These are phyloP conservation scores for Gymnopus androsaceus DNA, from an alignment of 1,284 basidiomycete species.

Conservation along the genomic window DNA sequence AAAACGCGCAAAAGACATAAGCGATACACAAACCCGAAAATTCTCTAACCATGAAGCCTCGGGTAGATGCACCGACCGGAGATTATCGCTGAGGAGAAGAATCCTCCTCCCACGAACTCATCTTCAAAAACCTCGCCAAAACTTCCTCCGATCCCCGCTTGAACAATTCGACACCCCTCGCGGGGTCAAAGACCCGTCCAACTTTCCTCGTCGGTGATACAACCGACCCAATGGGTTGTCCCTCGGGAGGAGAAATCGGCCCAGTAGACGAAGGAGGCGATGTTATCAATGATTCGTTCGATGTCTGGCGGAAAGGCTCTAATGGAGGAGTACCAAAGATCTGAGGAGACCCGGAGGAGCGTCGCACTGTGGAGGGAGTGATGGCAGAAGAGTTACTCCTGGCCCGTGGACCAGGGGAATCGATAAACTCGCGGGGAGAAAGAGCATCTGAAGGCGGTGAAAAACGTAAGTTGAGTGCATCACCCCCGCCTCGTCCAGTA, in stretches of 20 bases:
- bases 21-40: background rate
- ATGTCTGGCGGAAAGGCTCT: slow-evolving; percentile 33
- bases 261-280: slow-evolving; percentile 55
- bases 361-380: slow-evolving; percentile 5
- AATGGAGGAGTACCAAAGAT: background rate
- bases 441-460: slow-evolving; percentile 15
- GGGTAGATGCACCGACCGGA: too few species aligned
- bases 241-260: slow-evolving; percentile 47
- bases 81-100: slow-evolving; percentile 8
- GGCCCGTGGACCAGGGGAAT: slow-evolving; percentile 7
- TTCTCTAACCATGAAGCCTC: background rate
- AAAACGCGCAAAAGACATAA: background rate
- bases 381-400: slow-evolving; percentile 10
- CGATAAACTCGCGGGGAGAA: slow-evolving; percentile 29
- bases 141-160: slow-evolving; percentile 84
- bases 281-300: slow-evolving; percentile 37
- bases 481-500: slow-evolving; percentile 15
- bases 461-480: slow-evolving; percentile 9
- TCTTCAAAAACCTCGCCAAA: slow-evolving; percentile 73
- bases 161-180: slow-evolving; percentile 76
- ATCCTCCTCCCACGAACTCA: slow-evolving; percentile 70
- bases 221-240: slow-evolving; percentile 24
- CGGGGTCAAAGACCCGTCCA: slow-evolving; percentile 75
- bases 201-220: slow-evolving; percentile 39
- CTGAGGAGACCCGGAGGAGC: slow-evolving; percentile 16